phyloP scores from a whole-genome alignment of 495 filamentous ascomycete species.

The Aspergillus affinis region DNA sequence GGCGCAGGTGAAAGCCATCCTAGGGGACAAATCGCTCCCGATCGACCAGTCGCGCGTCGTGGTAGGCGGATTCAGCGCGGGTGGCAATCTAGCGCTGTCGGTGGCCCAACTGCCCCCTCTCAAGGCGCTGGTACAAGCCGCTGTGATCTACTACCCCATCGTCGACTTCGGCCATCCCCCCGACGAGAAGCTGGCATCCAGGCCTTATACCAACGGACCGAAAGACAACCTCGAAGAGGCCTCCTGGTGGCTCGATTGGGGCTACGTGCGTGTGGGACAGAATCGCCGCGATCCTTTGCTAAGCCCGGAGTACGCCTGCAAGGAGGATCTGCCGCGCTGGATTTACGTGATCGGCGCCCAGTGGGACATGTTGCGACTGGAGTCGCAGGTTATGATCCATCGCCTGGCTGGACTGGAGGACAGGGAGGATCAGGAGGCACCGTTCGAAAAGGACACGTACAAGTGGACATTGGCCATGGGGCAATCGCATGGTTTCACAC shows the following conservation, averaged over 20 bases:
- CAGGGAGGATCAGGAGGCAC: slow-evolving; percentile 19
- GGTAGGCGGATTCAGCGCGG: slow-evolving; percentile 41
- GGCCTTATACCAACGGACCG: slow-evolving; percentile 27
- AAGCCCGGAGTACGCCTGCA: slow-evolving; percentile 31
- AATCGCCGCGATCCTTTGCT: slow-evolving; percentile 36
- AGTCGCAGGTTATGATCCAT: slow-evolving; percentile 36
- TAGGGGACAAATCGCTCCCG: slow-evolving; percentile 7
- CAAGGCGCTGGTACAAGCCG: slow-evolving; percentile 29
- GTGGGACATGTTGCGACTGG: slow-evolving; percentile 32
- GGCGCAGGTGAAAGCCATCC: slow-evolving; percentile 33
- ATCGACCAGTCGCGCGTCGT: slow-evolving; percentile 32
- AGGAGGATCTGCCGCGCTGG: slow-evolving; percentile 30
- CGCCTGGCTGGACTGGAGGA: slow-evolving; percentile 26
- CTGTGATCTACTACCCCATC: slow-evolving; percentile 34
- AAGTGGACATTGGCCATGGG: slow-evolving; percentile 33
- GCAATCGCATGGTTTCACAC: slow-evolving; percentile 29
- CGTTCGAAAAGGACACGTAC: slow-evolving; percentile 27
- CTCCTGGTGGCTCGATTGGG: slow-evolving; percentile 32
- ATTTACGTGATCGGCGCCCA: slow-evolving; percentile 31
- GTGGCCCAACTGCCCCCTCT: slow-evolving; percentile 27
- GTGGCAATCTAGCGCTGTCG: slow-evolving; percentile 34
- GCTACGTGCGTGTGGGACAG: slow-evolving; percentile 30
- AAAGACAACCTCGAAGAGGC: slow-evolving; percentile 25
- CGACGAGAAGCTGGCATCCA: slow-evolving; percentile 23
- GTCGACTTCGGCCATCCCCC: slow-evolving; percentile 31